Percentiles rank a stretch among this genome's conserved stretches.
Evolutionary conservation across 1,139 yeast species (phyloP).

Genomic region (Geotrichum reessii): DNA sequence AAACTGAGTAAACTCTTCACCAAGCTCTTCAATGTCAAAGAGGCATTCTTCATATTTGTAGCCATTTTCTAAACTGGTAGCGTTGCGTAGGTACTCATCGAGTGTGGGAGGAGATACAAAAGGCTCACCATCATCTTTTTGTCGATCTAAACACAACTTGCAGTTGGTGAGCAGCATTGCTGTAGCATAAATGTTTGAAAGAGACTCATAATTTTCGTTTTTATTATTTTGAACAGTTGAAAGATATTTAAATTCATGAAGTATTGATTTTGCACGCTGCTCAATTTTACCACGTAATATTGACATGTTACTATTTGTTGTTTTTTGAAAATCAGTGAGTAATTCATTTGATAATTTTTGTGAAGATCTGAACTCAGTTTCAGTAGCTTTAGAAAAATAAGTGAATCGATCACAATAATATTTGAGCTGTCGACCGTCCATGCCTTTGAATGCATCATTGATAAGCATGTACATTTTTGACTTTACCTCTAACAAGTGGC

Average conservation of each 20-base stretch:
- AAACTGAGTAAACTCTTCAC: background rate
- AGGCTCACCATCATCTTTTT: background rate
- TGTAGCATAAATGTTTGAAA: background rate
- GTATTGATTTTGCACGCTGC: background rate
- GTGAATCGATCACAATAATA: background rate
- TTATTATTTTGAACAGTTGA: background rate
- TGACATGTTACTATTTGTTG: background rate
- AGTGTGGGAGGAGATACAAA: background rate
- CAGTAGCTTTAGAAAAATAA: background rate
- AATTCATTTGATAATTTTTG: background rate
- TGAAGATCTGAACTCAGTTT: background rate
- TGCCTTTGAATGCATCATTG: background rate
- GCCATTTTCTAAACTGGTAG: background rate
- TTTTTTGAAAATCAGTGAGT: background rate
- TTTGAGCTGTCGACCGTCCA: background rate
- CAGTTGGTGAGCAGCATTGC: background rate
- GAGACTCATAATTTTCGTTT: background rate
- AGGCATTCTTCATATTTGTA: background rate
- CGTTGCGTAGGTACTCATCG: background rate
- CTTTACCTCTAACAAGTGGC: background rate
- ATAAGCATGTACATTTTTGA: background rate
- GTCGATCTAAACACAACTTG: background rate
- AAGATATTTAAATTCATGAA: background rate
- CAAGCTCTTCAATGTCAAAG: background rate
- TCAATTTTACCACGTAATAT: background rate